A percentile compares a stretch with the other conserved stretches of the same genome.
Evolutionary conservation across 208 protist genomes (phyloP).

Genomic region (Wallacemonas sp.): DNA sequence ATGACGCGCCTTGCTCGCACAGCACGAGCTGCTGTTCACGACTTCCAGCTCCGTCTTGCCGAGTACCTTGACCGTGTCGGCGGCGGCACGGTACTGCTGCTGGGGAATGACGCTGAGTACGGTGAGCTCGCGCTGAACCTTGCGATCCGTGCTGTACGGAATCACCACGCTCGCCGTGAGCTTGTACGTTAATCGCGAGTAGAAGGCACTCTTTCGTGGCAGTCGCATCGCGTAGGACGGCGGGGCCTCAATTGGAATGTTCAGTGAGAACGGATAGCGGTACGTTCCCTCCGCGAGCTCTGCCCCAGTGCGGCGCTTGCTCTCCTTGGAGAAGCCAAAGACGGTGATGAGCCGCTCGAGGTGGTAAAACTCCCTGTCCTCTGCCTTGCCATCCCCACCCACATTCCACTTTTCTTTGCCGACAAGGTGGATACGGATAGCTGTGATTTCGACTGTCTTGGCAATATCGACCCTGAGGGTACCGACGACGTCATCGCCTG

Average conservation of each 20-base stretch:
- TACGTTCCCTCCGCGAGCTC: conserved; percentile 9
- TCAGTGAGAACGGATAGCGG: conserved; percentile 13
- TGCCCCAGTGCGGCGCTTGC: conserved; percentile 5
- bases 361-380: conserved; percentile 5
- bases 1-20: not conserved
- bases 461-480: conserved; percentile 24
- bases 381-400: not conserved
- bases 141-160: conserved; percentile 11
- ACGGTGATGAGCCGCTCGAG: conserved; percentile 11
- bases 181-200: conserved; percentile 6
- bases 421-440: conserved; percentile 25
- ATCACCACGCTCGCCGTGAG: conserved; percentile 7
- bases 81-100: not conserved
- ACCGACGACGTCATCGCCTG: conserved; percentile 30
- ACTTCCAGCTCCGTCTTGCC: conserved; percentile 5
- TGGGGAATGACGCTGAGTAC: conserved; percentile 4
- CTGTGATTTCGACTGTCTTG: conserved; percentile 32
- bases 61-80: conserved; percentile 1
- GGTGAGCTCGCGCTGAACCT: conserved; percentile 8
- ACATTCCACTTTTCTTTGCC: conserved; percentile 29
- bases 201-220: conserved; percentile 10
- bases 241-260: conserved; percentile 7
- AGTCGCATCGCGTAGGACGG: conserved; percentile 15
- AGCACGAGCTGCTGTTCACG: conserved; percentile 1
- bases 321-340: conserved; percentile 16